phyloP scores from a whole-genome alignment of 495 filamentous ascomycete genomes.

The Polyplosphaeria fusca region DNA sequence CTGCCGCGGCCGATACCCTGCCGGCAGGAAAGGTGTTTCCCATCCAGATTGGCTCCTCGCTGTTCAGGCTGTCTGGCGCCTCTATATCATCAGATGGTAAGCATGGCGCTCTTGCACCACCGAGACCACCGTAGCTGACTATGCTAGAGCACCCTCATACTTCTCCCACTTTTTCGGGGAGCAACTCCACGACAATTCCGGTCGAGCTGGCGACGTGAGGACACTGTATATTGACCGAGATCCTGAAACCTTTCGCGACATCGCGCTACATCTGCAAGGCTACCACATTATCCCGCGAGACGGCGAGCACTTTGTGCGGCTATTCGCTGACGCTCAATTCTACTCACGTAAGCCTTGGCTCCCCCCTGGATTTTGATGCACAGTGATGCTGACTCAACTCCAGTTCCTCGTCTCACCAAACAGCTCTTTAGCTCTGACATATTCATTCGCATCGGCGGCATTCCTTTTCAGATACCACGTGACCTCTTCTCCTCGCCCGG shows the following conservation, averaged over 20 bases:
- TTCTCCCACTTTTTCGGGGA: constrained; percentile 92
- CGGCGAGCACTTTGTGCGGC: constrained; percentile 78
- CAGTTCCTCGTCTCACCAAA: constrained; percentile 83
- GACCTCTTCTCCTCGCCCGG: constrained; percentile 82
- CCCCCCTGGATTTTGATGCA: background rate
- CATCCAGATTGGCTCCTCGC: constrained; percentile 87
- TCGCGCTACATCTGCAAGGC: constrained; percentile 87
- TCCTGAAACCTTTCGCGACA: constrained; percentile 83
- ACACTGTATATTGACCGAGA: constrained; percentile 96
- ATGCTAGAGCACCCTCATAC: constrained; percentile 85
- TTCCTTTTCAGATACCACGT: constrained; percentile 82
- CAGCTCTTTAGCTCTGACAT: constrained; percentile 94
- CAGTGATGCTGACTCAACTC: constrained; percentile 4
- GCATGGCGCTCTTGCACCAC: constrained; percentile 40
- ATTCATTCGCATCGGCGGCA: constrained; percentile 82
- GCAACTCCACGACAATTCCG: constrained; percentile 64
- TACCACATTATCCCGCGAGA: constrained; percentile 85
- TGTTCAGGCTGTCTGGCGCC: constrained; percentile 92
- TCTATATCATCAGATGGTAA: constrained; percentile 93
- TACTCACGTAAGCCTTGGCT: constrained; percentile 63
- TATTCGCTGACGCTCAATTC: constrained; percentile 96
- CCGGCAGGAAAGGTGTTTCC: constrained; percentile 74
- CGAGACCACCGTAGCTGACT: constrained; percentile 43
- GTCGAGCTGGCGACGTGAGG: constrained; percentile 55
- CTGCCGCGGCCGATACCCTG: constrained; percentile 32